Conservation (phyloP, 257 asterid species). For the Penstemon davidsonii region DNA sequence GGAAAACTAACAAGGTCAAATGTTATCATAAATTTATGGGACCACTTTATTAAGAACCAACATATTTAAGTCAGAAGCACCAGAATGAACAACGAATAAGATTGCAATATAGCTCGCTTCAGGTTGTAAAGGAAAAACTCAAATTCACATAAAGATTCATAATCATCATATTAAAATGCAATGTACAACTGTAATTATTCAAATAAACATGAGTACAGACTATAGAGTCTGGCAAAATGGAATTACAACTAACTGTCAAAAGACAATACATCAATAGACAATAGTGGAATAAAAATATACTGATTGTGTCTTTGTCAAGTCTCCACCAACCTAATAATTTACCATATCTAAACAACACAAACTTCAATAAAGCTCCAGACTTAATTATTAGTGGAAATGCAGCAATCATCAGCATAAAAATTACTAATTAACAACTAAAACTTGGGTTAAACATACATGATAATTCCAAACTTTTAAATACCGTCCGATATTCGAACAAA, state of each 20-base stretch:
- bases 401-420: constrained; percentile 15
- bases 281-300: background rate
- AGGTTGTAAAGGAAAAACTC: background rate
- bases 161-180: constrained; percentile 15
- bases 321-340: constrained; percentile 26
- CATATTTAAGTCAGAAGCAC: background rate
- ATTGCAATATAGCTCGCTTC: background rate
- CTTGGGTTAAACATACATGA: constrained; percentile 1
- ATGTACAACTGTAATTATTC: constrained; percentile 5
- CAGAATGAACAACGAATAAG: constrained; percentile 1
- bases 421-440: constrained; percentile 22
- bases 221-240: background rate
- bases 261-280: background rate
- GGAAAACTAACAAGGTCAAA: background rate
- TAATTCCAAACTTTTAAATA: background rate
- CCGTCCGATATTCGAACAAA: background rate
- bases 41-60: background rate
- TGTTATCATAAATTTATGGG: background rate
- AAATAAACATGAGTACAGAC: constrained; percentile 5
- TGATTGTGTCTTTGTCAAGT: constrained; percentile 7
- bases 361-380: constrained; percentile 30
- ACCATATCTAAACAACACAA: constrained; percentile 31
- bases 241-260: background rate
- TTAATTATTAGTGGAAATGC: constrained; percentile 1
- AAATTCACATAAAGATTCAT: background rate